Percentiles rank a stretch among this genome's conserved stretches.
phyloP scores from a whole-genome alignment of 129 eudicot species.

The Silybum marianum region DNA sequence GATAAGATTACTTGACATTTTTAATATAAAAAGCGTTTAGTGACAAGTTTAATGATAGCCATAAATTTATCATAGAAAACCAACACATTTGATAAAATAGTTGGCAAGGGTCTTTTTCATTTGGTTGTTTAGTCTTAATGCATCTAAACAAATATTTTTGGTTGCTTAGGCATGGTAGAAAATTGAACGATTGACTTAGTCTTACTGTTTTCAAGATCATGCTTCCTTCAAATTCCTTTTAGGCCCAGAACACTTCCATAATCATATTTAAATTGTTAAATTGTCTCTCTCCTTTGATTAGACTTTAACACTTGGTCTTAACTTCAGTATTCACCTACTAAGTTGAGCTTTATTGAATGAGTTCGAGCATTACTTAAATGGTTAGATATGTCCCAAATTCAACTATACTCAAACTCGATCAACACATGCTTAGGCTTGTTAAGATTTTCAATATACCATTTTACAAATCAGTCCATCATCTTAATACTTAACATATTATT shows the following conservation, averaged over 20 bases:
- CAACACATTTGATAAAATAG: too few species aligned
- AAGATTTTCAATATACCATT: neutral
- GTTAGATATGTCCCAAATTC: neutral
- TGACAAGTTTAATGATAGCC: too few species aligned
- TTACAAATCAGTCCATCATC: neutral
- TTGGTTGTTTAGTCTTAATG: neutral
- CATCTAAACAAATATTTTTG: neutral
- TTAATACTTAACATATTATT: neutral
- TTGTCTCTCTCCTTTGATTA: neutral
- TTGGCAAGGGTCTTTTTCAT: neutral
- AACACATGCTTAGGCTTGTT: too few species aligned
- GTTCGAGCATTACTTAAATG: neutral
- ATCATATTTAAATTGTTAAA: neutral
- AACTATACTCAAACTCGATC: neutral
- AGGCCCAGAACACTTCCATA: neutral
- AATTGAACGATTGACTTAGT: neutral
- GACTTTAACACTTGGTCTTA: neutral
- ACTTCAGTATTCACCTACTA: neutral
- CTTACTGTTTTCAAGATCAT: neutral
- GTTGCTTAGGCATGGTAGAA: neutral
- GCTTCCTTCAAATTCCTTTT: neutral
- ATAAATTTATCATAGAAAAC: too few species aligned
- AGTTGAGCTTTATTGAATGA: neutral
- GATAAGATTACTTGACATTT: too few species aligned
- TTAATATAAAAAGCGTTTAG: too few species aligned